phyloP scores from a whole-genome alignment of 2,329 filamentous ascomycete species.

The Trematosphaeria pertusa region DNA sequence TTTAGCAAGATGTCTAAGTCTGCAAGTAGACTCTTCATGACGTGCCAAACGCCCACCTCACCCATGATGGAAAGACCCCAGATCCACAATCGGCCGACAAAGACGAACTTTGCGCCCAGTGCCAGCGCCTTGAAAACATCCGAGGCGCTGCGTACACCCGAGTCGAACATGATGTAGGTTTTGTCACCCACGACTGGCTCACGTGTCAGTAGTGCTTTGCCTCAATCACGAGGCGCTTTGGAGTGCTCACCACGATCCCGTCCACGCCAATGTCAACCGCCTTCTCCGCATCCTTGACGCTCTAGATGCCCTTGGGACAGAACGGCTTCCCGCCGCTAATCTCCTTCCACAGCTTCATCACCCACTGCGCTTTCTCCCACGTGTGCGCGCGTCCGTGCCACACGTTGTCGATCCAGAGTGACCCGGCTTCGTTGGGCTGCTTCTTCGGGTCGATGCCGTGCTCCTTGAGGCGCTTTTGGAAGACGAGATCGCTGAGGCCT shows the following conservation, averaged over 20 bases:
- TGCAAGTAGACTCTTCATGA: conserved; percentile 67
- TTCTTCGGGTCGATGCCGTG: conserved; percentile 61
- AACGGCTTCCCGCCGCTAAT: conserved; percentile 64
- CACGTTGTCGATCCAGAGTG: conserved; percentile 69
- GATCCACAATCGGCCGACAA: conserved; percentile 67
- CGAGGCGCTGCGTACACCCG: conserved; percentile 62
- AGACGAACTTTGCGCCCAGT: conserved; percentile 67
- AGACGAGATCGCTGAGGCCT: conserved; percentile 66
- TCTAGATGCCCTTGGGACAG: conserved; percentile 75
- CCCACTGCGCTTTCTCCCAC: conserved; percentile 73
- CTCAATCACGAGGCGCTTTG: too few relatives aligned
- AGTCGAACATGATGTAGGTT: conserved; percentile 66
- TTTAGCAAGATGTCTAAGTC: conserved; percentile 70
- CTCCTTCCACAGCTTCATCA: conserved; percentile 64
- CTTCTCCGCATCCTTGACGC: conserved; percentile 66
- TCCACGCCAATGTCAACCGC: conserved; percentile 68
- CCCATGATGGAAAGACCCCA: conserved; percentile 67
- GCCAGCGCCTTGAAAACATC: conserved; percentile 69
- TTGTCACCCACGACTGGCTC: conserved; percentile 56
- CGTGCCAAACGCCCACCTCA: conserved; percentile 66
- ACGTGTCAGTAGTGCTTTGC: conserved; percentile 8
- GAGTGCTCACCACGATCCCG: conserved; percentile 73
- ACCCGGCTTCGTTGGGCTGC: conserved; percentile 61
- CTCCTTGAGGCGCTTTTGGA: conserved; percentile 60
- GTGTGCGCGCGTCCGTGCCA: conserved; percentile 68